Percentiles rank a stretch among this genome's conserved stretches.
These are phyloP conservation scores for Echium plantagineum DNA, from an alignment of 257 asterid genomes.

Conservation along the genomic window DNA sequence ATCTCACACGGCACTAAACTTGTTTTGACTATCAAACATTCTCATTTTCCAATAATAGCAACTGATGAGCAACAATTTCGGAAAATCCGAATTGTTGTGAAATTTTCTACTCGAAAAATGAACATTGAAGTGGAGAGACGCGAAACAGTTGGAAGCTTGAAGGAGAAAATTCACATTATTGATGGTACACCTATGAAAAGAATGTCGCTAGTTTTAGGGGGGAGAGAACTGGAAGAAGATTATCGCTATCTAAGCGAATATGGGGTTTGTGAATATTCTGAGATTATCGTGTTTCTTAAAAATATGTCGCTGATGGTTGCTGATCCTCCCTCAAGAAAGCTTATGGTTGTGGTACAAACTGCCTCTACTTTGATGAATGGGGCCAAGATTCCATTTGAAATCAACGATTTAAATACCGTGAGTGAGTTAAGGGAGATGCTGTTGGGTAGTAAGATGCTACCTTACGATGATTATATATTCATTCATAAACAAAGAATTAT, in stretches of 20 bases:
- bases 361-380: conserved; percentile 47
- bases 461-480: conserved; percentile 65
- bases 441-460: conserved; percentile 31
- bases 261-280: conserved; percentile 33
- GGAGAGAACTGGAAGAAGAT: conserved; percentile 47
- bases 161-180: conserved; percentile 63
- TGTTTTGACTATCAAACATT: conserved; percentile 15
- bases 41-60: conserved; percentile 5
- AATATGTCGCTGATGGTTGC: conserved; percentile 16
- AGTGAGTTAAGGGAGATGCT: conserved; percentile 34
- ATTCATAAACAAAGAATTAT: conserved; percentile 73
- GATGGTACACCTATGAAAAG: conserved; percentile 54
- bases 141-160: conserved; percentile 60
- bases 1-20: conserved; percentile 41
- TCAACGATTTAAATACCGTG: conserved; percentile 40
- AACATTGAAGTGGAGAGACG: conserved; percentile 29
- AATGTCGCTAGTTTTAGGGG: conserved; percentile 40
- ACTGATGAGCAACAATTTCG: neutral
- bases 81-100: conserved; percentile 25
- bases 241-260: conserved; percentile 29
- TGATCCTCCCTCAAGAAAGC: conserved; percentile 34
- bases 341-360: conserved; percentile 42
- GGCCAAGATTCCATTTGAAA: conserved; percentile 43
- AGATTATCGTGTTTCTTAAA: conserved; percentile 36
- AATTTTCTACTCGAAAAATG: conserved; percentile 33